Evolutionary conservation across 768 basidiomycete species (phyloP).

Genomic region (Lepiota subincarnata): DNA sequence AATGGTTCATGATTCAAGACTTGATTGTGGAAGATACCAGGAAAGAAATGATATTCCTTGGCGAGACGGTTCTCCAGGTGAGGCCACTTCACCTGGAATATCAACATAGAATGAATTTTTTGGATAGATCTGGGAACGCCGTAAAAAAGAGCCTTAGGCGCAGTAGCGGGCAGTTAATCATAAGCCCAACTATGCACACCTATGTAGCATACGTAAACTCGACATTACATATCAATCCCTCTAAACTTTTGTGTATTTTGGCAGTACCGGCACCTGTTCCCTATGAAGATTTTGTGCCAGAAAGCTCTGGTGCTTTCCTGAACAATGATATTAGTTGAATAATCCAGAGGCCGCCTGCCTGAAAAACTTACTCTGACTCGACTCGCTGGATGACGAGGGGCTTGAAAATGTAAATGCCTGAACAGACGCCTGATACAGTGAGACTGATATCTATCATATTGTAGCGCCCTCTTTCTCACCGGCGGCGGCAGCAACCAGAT

Average conservation of each 20-base stretch:
- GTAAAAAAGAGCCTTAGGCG: slow-evolving; percentile 26
- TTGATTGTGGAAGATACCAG: slow-evolving; percentile 94
- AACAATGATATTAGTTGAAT: slow-evolving; percentile 12
- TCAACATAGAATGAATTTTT: slow-evolving; percentile 11
- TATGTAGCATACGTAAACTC: background rate
- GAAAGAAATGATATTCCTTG: slow-evolving; percentile 96
- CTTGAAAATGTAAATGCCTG: slow-evolving; percentile 66
- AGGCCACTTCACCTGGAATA: slow-evolving; percentile 9
- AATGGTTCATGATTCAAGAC: slow-evolving; percentile 97
- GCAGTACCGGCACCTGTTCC: background rate
- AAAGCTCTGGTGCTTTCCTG: slow-evolving; percentile 1
- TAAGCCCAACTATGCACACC: slow-evolving; percentile 6
- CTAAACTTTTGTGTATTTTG: background rate
- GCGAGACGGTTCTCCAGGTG: slow-evolving; percentile 95
- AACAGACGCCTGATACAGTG: slow-evolving; percentile 44
- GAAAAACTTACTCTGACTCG: slow-evolving; percentile 18
- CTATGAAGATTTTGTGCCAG: background rate
- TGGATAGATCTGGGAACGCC: slow-evolving; percentile 61
- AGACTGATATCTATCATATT: background rate
- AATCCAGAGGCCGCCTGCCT: background rate
- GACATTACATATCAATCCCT: background rate
- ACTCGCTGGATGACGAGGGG: slow-evolving; percentile 34
- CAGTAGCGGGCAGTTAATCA: slow-evolving; percentile 20
- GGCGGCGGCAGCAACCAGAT: slow-evolving; percentile 51
- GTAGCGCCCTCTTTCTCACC: slow-evolving; percentile 34